A percentile compares a stretch with the other conserved stretches of the same genome.
phyloP scores from a whole-genome alignment of 352 stramenopile genomes.

The Globisporangium cystogenes region DNA sequence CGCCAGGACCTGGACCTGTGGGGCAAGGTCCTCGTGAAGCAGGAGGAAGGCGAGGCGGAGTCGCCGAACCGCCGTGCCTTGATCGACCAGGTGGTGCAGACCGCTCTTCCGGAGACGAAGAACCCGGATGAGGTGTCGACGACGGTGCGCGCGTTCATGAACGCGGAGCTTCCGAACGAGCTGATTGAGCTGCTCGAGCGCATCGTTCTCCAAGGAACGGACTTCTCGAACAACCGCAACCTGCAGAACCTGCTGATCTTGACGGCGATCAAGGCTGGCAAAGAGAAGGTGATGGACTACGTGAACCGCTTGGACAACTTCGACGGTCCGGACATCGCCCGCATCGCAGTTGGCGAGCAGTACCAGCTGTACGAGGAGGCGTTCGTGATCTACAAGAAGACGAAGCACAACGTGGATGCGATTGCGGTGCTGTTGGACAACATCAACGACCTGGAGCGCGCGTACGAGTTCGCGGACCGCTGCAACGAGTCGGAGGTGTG shows the following conservation, averaged over 20 bases:
- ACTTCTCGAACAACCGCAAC: slow-evolving; percentile 99
- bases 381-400: slow-evolving; percentile 99
- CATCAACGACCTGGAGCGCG: slow-evolving; percentile 98
- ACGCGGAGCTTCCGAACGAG: slow-evolving; percentile 97
- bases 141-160: slow-evolving; percentile 99
- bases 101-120: slow-evolving; percentile 97
- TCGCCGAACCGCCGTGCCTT: slow-evolving; percentile 91
- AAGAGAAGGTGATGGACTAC: slow-evolving; percentile 99
- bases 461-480: slow-evolving; percentile 98
- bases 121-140: slow-evolving; percentile 99
- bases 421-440: slow-evolving; percentile 92
- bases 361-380: slow-evolving; percentile 99
- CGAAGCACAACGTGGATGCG: slow-evolving; percentile 95
- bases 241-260: slow-evolving; percentile 99
- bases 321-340: slow-evolving; percentile 98
- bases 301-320: slow-evolving; percentile 99
- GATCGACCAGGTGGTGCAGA: slow-evolving; percentile 99
- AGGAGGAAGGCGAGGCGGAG: slow-evolving; percentile 90
- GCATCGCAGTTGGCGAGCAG: slow-evolving; percentile 97
- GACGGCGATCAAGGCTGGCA: slow-evolving; percentile 98
- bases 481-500: slow-evolving; percentile 98
- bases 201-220: slow-evolving; percentile 98
- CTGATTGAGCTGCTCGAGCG: slow-evolving; percentile 99
- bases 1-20: slow-evolving; percentile 98
- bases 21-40: slow-evolving; percentile 93